phyloP scores from a whole-genome alignment of 306 rosid genomes.

The Fagus crenata region DNA sequence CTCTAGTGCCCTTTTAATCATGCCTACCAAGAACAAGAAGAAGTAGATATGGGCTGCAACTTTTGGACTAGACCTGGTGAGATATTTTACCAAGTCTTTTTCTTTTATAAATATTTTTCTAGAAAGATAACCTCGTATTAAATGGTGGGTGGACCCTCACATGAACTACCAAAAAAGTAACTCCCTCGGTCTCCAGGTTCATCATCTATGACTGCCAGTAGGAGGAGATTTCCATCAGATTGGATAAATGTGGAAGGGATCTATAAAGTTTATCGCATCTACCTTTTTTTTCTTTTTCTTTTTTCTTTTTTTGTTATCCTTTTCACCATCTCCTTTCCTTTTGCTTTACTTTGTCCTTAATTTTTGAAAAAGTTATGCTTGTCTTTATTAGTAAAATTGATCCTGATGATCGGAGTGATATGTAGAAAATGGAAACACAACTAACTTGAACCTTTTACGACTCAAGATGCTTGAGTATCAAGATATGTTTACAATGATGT shows the following conservation, averaged over 20 bases:
- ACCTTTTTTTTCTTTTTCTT: neutral
- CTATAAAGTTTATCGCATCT: neutral
- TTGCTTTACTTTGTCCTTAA: neutral
- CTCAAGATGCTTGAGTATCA: neutral
- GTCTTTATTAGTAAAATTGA: neutral
- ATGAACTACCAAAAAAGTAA: constrained; percentile 14
- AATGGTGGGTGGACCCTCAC: constrained; percentile 39
- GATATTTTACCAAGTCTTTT: neutral
- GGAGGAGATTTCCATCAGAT: constrained; percentile 18
- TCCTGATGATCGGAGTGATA: too few species aligned
- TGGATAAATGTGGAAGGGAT: constrained; percentile 2
- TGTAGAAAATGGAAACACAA: too few species aligned
- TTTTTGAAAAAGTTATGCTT: neutral
- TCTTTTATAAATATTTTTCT: too few species aligned
- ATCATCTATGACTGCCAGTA: constrained; percentile 5
- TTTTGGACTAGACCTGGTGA: constrained; percentile 9
- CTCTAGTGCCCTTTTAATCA: constrained; percentile 12
- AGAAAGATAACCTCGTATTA: constrained; percentile 26
- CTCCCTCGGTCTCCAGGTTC: constrained; percentile 19
- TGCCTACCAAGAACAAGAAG: neutral
- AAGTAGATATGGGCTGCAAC: neutral
- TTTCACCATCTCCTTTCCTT: neutral
- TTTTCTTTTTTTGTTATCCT: too few species aligned
- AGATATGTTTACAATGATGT: neutral
- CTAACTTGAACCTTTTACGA: too few species aligned